Conservation (phyloP, 1,284 basidiomycete species). For the Athelia psychrophila region DNA sequence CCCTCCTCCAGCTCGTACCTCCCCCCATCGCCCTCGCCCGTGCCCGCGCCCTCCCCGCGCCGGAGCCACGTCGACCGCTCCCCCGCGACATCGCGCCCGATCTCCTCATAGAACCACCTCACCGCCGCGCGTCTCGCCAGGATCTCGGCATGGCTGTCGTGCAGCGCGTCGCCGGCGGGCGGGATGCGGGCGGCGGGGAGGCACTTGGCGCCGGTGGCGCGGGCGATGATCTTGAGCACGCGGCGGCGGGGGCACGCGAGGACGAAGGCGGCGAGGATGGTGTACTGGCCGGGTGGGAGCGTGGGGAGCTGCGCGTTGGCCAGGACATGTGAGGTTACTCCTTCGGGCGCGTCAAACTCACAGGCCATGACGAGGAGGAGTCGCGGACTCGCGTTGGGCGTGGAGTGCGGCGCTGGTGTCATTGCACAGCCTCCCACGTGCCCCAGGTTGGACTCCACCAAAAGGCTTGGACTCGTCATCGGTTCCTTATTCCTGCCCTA, state of each 20-base stretch:
- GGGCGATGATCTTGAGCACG: constrained; percentile 53
- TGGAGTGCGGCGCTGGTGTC: too few species aligned
- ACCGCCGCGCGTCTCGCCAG: constrained; percentile 78
- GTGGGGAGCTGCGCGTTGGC: constrained; percentile 45
- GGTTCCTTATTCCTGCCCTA: too few species aligned
- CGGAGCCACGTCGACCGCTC: constrained; percentile 44
- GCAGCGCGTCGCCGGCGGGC: constrained; percentile 74
- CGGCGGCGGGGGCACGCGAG: constrained; percentile 24
- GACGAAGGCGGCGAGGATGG: constrained; percentile 59
- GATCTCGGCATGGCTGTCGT: constrained; percentile 91
- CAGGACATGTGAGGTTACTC: constrained; percentile 18
- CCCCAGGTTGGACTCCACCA: neutral
- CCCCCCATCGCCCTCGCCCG: constrained; percentile 28
- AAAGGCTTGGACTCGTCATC: neutral
- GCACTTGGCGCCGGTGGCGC: constrained; percentile 88
- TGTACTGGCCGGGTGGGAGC: constrained; percentile 53
- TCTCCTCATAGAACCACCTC: constrained; percentile 80
- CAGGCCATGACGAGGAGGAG: too few species aligned
- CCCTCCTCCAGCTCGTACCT: constrained; percentile 49
- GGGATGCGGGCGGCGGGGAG: constrained; percentile 69
- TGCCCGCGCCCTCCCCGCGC: constrained; percentile 28
- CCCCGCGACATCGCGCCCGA: constrained; percentile 32
- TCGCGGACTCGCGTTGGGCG: too few species aligned
- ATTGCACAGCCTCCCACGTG: too few species aligned
- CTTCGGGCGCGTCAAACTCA: neutral